Base-by-base conservation (phyloP, 768 basidiomycete species). In the Pleurotus sapidus region DNA sequence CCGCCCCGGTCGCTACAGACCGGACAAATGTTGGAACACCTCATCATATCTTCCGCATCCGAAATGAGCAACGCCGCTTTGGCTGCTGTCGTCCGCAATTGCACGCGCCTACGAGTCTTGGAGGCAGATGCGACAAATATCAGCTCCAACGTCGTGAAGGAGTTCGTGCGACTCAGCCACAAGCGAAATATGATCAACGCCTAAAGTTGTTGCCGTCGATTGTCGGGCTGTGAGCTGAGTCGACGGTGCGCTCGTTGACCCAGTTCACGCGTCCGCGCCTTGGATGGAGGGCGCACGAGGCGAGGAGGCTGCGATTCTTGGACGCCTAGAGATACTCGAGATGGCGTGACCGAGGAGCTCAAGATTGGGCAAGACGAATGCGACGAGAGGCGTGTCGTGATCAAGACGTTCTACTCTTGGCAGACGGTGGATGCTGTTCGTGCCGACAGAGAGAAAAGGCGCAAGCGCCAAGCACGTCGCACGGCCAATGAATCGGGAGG, bases 381-480 rank as follows among this genome's bases (percentile, higher is more conserved):
- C 65, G 91, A 93, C 60, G 78, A 81, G 64, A 70, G 64, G 65
- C 75, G 86, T 23, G 86, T 93, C 23, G 87, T 91, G 50, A 66
- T 94, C 61, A 93, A 93, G 80, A 85, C 88, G 23, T 95, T 93
- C 69, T 88, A 89, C 69, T 84, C 87, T 49, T 92, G 89, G 89
- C 89, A 93, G 76, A 88, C 82, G 8, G 91, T 94, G 38, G 92
- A 93, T 66, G 83, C 85, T 0, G 91, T 93, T 48, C 78, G 79
- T 58, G 74, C 78, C 34, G 80, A 78, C 54, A 77, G 88, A 65
- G 87, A 87, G 77, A 88, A 84, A 74, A 76, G 83, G 60, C 79
- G 83, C 57, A 89, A 84, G 70, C 63, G 76, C 43, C 64, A 63
- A 50, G 72, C 74, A 54, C 76, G 77, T 66, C 74, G 82, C 55